Conservation (phyloP, 352 stramenopile genomes). For the Globisporangium recalcitrans region DNA sequence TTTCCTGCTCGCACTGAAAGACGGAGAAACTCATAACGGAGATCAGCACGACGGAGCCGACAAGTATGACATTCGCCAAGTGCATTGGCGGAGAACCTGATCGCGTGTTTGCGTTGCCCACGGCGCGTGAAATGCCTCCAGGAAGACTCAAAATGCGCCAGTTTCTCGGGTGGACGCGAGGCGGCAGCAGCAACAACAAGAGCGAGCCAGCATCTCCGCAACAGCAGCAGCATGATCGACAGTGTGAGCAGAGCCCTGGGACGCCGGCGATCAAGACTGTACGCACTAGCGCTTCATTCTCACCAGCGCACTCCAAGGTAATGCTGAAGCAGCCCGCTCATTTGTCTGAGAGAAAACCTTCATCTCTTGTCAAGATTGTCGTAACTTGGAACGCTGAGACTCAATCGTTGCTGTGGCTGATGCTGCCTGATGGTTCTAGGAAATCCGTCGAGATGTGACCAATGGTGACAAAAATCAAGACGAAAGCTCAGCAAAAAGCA, state of each 20-base stretch:
- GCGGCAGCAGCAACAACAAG: slow-evolving; percentile 21
- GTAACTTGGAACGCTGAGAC: not conserved
- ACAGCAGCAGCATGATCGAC: slow-evolving; percentile 18
- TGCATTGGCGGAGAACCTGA: slow-evolving; percentile 51
- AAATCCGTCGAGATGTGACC: not conserved
- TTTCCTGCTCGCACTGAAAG: not conserved
- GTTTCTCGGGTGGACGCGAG: slow-evolving; percentile 31
- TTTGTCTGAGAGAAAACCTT: too few species aligned
- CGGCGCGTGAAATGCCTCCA: slow-evolving; percentile 25
- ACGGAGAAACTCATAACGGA: not conserved
- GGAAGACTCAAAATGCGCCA: slow-evolving; percentile 41
- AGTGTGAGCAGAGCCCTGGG: slow-evolving; percentile 1
- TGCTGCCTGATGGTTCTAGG: not conserved
- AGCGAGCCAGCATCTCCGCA: slow-evolving; percentile 16
- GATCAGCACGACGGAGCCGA: not conserved
- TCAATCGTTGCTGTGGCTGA: not conserved
- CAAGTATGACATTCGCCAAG: slow-evolving; percentile 42
- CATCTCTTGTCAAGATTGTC: not conserved
- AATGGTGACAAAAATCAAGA: not conserved
- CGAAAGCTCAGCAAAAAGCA: not conserved
- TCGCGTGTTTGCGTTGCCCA: slow-evolving; percentile 34
- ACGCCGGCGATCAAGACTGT: not conserved
- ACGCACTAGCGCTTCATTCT: not conserved
- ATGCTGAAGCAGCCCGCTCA: not conserved
- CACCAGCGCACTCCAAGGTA: slow-evolving; percentile 1